A percentile compares a stretch with the other conserved stretches of the same genome.
These are phyloP conservation scores for Boletellus sp. DNA, from an alignment of 1,284 basidiomycete species.

Conservation along the genomic window DNA sequence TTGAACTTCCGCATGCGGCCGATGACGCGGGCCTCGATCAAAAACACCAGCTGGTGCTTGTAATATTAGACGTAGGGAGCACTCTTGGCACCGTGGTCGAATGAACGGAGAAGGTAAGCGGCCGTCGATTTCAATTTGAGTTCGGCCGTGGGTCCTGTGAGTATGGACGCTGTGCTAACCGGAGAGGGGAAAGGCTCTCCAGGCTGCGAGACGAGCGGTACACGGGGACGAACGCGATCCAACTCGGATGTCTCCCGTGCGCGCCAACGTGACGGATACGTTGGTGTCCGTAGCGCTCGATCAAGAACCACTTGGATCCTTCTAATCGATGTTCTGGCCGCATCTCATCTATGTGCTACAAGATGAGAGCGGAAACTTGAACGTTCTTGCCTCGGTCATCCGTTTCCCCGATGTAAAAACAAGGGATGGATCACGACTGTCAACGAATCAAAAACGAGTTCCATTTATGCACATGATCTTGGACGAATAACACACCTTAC, in stretches of 20 bases:
- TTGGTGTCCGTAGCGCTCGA: slow-evolving; percentile 77
- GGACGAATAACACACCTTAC: too few relatives aligned
- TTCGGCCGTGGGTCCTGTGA: slow-evolving; percentile 77
- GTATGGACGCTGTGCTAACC: slow-evolving; percentile 62
- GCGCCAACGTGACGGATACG: slow-evolving; percentile 66
- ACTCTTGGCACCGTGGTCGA: slow-evolving; percentile 63
- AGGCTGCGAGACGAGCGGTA: slow-evolving; percentile 46
- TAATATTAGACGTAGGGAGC: slow-evolving; percentile 70
- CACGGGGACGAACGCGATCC: slow-evolving; percentile 60
- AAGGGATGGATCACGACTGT: slow-evolving; percentile 55
- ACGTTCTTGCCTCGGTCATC: slow-evolving; percentile 81
- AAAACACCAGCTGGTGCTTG: too few relatives aligned
- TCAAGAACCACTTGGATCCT: slow-evolving; percentile 80
- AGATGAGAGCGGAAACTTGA: too few relatives aligned
- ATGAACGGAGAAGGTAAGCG: slow-evolving; percentile 62
- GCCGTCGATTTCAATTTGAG: slow-evolving; percentile 59
- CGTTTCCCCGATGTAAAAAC: slow-evolving; percentile 80
- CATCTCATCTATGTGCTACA: slow-evolving; percentile 33
- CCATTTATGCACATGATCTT: too few relatives aligned
- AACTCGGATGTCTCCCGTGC: slow-evolving; percentile 51
- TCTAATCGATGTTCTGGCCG: slow-evolving; percentile 57
- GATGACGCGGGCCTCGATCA: too few relatives aligned
- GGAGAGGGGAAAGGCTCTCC: slow-evolving; percentile 41
- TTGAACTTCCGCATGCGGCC: too few relatives aligned
- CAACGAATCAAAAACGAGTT: slow-evolving; percentile 2